phyloP scores from a whole-genome alignment of 352 stramenopile genomes.

The Pythium scleroteichum region DNA sequence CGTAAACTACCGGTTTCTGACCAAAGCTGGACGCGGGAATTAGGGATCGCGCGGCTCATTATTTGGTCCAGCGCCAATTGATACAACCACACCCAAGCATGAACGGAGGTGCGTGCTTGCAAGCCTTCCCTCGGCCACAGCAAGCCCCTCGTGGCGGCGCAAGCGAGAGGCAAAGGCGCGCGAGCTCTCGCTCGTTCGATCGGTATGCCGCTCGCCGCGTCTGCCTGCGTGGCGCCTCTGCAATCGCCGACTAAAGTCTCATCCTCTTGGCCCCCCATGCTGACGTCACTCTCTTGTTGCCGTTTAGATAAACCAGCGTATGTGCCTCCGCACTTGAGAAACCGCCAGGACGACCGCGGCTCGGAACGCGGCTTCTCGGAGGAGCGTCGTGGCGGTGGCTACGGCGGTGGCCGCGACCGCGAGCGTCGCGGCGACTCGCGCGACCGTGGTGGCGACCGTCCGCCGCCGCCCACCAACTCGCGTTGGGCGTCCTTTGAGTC shows the following conservation, averaged over 20 bases:
- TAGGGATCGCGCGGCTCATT: slow-evolving; percentile 8
- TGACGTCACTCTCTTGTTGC: slow-evolving; percentile 26
- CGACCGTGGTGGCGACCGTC: slow-evolving; percentile 21
- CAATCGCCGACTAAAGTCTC: neutral
- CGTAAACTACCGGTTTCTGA: slow-evolving; percentile 9
- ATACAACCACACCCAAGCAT: slow-evolving; percentile 27
- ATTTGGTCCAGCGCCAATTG: slow-evolving; percentile 26
- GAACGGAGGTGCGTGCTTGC: slow-evolving; percentile 32
- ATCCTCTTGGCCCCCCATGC: slow-evolving; percentile 18
- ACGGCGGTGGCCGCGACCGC: slow-evolving; percentile 22
- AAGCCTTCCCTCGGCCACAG: neutral
- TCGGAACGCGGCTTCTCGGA: slow-evolving; percentile 24
- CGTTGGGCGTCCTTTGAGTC: slow-evolving; percentile 23
- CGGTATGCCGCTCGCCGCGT: neutral
- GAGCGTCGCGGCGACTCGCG: slow-evolving; percentile 22
- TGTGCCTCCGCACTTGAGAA: slow-evolving; percentile 73
- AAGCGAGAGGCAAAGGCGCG: neutral
- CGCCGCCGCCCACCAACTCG: slow-evolving; percentile 17
- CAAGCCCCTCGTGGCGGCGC: neutral
- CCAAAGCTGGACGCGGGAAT: slow-evolving; percentile 9
- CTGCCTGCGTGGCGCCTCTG: neutral
- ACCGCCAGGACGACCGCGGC: slow-evolving; percentile 36
- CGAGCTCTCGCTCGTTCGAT: slow-evolving; percentile 2
- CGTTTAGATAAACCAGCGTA: slow-evolving; percentile 68
- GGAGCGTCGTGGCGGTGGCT: slow-evolving; percentile 19